A percentile compares a stretch with the other conserved stretches of the same genome.
Conservation (phyloP, 2,329 filamentous ascomycete genomes). For the Magnaporthales sp. region DNA sequence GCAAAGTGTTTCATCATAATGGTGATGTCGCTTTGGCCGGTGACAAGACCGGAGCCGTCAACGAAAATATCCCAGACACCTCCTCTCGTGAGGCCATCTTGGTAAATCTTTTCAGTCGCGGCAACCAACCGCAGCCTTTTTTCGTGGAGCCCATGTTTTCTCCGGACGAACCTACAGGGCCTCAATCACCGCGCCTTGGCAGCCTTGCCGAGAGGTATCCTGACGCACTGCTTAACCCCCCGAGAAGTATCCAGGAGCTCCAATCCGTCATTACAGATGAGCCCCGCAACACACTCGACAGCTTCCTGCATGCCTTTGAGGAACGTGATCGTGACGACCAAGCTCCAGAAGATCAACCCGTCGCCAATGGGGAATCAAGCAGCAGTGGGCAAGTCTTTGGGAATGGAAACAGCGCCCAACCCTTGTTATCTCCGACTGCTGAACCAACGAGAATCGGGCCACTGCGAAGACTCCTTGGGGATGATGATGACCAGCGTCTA, state of each 20-base stretch:
- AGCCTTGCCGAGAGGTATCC: constrained; percentile 30
- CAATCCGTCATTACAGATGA: constrained; percentile 23
- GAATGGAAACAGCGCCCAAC: not conserved
- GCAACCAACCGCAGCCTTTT: constrained; percentile 19
- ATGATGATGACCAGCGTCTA: constrained; percentile 6
- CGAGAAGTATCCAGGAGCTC: constrained; percentile 32
- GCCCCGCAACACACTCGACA: constrained; percentile 11
- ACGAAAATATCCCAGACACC: constrained; percentile 47
- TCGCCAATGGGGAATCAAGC: not conserved
- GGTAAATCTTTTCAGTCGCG: constrained; percentile 30
- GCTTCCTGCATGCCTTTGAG: constrained; percentile 4
- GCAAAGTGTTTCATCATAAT: constrained; percentile 53
- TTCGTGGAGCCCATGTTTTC: constrained; percentile 11
- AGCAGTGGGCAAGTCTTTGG: not conserved
- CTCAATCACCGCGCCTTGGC: not conserved
- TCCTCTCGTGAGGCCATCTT: constrained; percentile 12
- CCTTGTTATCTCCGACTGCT: not conserved
- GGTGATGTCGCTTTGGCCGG: constrained; percentile 58
- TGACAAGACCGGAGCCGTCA: constrained; percentile 46
- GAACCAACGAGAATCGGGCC: not conserved
- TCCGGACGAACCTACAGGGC: constrained; percentile 1
- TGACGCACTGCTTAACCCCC: constrained; percentile 35
- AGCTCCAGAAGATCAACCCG: not conserved
- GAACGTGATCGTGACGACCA: constrained; percentile 1
- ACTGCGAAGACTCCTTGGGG: not conserved